A percentile compares a stretch with the other conserved stretches of the same genome.
These are phyloP conservation scores for Aspergillus hancockii DNA, from an alignment of 495 filamentous ascomycete species.

Conservation along the genomic window DNA sequence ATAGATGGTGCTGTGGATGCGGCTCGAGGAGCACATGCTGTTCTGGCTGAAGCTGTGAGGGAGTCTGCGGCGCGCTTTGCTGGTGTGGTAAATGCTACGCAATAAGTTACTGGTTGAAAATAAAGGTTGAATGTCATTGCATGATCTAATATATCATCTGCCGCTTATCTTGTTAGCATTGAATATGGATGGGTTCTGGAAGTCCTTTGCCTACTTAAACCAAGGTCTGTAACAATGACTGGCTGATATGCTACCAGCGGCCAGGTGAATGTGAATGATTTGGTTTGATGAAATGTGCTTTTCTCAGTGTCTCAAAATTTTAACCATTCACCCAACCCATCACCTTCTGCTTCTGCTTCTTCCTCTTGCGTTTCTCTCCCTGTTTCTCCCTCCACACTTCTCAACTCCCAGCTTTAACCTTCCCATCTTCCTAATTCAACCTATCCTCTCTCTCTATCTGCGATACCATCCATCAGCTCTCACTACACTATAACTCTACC, in stretches of 20 bases:
- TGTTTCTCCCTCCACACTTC: neutral
- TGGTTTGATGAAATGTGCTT: neutral
- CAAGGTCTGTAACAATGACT: neutral
- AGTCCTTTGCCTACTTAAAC: neutral
- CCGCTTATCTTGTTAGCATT: neutral
- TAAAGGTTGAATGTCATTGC: slow-evolving; percentile 5
- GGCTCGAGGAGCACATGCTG: slow-evolving; percentile 56
- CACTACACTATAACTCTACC: neutral
- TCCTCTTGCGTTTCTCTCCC: too few relatives aligned
- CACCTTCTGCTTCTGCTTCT: neutral
- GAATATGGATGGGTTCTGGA: slow-evolving; percentile 5
- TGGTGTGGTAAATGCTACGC: slow-evolving; percentile 16
- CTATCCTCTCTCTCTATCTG: neutral
- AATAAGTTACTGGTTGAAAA: slow-evolving; percentile 9
- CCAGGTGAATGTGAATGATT: neutral
- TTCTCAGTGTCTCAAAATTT: too few relatives aligned
- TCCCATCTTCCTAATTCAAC: neutral
- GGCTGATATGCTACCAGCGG: neutral
- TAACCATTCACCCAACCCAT: neutral
- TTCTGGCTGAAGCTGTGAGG: slow-evolving; percentile 59
- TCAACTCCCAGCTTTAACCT: neutral
- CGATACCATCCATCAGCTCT: neutral
- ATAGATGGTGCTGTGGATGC: slow-evolving; percentile 66
- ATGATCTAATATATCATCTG: slow-evolving; percentile 12
- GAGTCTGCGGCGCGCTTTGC: slow-evolving; percentile 48